Base-by-base conservation (phyloP, 805 yeast species). In the Lachancea quebecensis region DNA sequence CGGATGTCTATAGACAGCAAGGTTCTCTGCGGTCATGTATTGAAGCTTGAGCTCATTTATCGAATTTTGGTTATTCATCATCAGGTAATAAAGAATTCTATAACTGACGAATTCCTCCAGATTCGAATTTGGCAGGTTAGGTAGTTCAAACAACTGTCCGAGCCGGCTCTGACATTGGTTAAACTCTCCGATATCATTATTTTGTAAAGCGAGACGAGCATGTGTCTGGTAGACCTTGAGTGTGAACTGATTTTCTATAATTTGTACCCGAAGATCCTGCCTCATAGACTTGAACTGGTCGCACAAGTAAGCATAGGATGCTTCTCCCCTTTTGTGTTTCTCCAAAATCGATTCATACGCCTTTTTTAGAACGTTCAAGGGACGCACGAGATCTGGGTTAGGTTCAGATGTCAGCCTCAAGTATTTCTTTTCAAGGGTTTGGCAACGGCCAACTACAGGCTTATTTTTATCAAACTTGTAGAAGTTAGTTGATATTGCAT, bases 261-360 rank as follows among this genome's bases (percentile, higher is more conserved):
- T 85, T 66, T 91, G 99, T 9, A 91, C 97, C 2, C 95, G 85
- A 51, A 91, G 66, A 66, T 91, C 99, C 65, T 91, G 99, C 55
- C 99, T 73, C 48, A 93, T 74, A 0, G 97, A 85, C 65, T 90
- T 91, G 59, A 91, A 77, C 65, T 91, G 99, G 62, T 87, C 93
- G 58, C 91, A 83, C 10, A 86, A 65, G 62, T 91, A 91, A 33
- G 81, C 72, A 60, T 93, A 93, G 40, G 74, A 72, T 15, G 74
- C 74, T 37, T 68, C 71, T n/a, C 70, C 66, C 4, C 65, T 65
- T 48, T 61, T 50, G 53, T 78, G 81, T 56, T 81, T 82, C 9
- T 66, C 58, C 50, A 77, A 63, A 7, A 91, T 71, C 39, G 71
- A 60, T 17, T 69, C 68, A 36, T 82, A 66, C 2, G 95, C 74